A percentile compares a stretch with the other conserved stretches of the same genome.
These are phyloP conservation scores for Scenedesmus sp. DNA, from an alignment of 163 green algal genomes.

Conservation along the genomic window DNA sequence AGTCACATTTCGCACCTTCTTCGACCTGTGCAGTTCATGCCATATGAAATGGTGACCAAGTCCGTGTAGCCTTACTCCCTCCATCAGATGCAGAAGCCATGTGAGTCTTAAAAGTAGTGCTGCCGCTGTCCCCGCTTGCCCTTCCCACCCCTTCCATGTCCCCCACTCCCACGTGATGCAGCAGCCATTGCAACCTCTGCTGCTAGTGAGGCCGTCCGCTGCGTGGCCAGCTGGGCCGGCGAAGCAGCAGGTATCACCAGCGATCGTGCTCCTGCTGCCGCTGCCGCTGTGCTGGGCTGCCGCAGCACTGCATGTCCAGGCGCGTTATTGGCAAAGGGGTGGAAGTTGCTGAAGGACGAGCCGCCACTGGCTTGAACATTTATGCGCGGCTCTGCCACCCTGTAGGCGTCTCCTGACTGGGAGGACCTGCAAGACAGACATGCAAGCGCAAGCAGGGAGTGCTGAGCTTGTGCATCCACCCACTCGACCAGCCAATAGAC, in stretches of 20 bases:
- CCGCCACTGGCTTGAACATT: not conserved
- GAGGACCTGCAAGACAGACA: slow-evolving; percentile 10
- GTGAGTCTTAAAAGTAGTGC: too few relatives aligned
- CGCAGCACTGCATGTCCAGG: not conserved
- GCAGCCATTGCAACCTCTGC: not conserved
- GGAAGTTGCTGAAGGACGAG: not conserved
- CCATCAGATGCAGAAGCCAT: too few relatives aligned
- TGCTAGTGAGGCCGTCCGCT: not conserved
- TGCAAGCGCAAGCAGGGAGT: not conserved
- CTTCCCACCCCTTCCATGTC: not conserved
- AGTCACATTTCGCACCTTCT: too few relatives aligned
- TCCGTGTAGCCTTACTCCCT: too few relatives aligned
- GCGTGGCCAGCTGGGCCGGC: not conserved
- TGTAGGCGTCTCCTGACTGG: not conserved
- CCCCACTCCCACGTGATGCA: not conserved
- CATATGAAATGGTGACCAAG: not conserved
- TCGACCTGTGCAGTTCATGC: too few relatives aligned
- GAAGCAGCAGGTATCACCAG: not conserved
- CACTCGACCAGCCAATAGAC: not conserved
- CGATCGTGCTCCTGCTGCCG: not conserved
- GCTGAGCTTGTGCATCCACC: not conserved
- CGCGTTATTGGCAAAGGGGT: not conserved
- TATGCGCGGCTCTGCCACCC: not conserved
- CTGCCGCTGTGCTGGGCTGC: not conserved
- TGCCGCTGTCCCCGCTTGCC: not conserved